Evolutionary conservation across 2,329 filamentous ascomycete species (phyloP).

Genomic region (Knufia petricola): DNA sequence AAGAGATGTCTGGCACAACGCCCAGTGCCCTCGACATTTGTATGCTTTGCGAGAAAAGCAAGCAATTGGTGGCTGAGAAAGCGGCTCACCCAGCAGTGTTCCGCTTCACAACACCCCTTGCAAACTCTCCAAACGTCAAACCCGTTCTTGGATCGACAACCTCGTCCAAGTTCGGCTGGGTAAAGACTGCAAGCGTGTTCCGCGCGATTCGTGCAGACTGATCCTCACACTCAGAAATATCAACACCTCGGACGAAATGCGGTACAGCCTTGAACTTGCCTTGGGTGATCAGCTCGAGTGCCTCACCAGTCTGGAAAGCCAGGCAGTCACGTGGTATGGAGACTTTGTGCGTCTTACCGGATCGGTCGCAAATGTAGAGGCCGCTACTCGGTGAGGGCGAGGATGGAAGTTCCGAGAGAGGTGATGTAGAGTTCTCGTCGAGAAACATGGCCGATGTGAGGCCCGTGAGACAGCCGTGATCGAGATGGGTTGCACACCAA

Average conservation of each 20-base stretch:
- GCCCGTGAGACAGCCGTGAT: slow-evolving; percentile 89
- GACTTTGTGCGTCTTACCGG: slow-evolving; percentile 76
- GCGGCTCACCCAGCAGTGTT: slow-evolving; percentile 42
- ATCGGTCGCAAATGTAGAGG: slow-evolving; percentile 85
- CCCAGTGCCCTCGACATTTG: too few species aligned
- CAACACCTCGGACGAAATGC: slow-evolving; percentile 80
- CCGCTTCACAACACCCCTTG: slow-evolving; percentile 69
- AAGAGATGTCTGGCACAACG: too few species aligned
- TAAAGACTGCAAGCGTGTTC: slow-evolving; percentile 94
- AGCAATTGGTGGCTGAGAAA: too few species aligned
- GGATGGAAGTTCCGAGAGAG: slow-evolving; percentile 50
- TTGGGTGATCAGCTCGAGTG: slow-evolving; percentile 80
- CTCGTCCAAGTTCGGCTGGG: slow-evolving; percentile 80
- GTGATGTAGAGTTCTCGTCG: slow-evolving; percentile 50
- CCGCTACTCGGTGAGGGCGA: slow-evolving; percentile 80
- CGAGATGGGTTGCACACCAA: slow-evolving; percentile 73
- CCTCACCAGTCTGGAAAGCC: slow-evolving; percentile 91
- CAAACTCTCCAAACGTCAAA: slow-evolving; percentile 63
- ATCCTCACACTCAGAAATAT: slow-evolving; percentile 35
- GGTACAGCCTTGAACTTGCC: slow-evolving; percentile 90
- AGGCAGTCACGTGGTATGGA: slow-evolving; percentile 84
- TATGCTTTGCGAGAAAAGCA: too few species aligned
- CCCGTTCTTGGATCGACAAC: slow-evolving; percentile 61
- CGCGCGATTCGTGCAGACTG: slow-evolving; percentile 50
- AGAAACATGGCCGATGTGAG: slow-evolving; percentile 95